phyloP scores from a whole-genome alignment of 2,329 filamentous ascomycete species.

The Claviceps fusiformis region DNA sequence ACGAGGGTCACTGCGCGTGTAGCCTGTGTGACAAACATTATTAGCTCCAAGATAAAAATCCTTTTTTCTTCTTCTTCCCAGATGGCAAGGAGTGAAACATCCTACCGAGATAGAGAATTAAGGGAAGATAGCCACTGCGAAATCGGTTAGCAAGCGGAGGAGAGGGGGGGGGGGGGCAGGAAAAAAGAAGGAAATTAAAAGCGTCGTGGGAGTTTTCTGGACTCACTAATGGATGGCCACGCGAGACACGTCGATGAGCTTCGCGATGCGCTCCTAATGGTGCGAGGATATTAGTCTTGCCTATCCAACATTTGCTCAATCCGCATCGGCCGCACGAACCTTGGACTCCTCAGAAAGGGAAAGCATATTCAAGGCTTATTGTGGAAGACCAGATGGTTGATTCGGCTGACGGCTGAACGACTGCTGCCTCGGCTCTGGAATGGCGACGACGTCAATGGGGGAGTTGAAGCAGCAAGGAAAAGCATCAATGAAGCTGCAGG shows the following conservation, averaged over 20 bases:
- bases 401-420: not conserved
- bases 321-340: slow-evolving; percentile 33
- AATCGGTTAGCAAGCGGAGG: slow-evolving; percentile 19
- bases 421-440: not conserved
- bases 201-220: not conserved
- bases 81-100: no score
- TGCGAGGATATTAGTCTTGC: not conserved
- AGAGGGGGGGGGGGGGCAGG: no score
- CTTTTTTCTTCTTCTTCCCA: not conserved
- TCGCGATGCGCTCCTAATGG: slow-evolving; percentile 83
- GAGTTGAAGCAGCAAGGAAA: not conserved
- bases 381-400: not conserved
- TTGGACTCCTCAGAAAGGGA: slow-evolving; percentile 92
- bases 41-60: slow-evolving; percentile 12
- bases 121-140: slow-evolving; percentile 76
- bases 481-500: not conserved
- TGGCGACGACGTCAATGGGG: not conserved
- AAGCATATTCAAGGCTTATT: slow-evolving; percentile 32
- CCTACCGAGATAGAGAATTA: slow-evolving; percentile 92
- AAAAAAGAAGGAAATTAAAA: not conserved
- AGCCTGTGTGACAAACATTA: slow-evolving; percentile 42
- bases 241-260: slow-evolving; percentile 87
- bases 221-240: slow-evolving; percentile 91
- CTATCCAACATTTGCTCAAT: not conserved
- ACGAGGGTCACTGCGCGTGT: slow-evolving; percentile 84